Conservation (phyloP, 2,329 filamentous ascomycete genomes). For the Diplocarpon rosae region DNA sequence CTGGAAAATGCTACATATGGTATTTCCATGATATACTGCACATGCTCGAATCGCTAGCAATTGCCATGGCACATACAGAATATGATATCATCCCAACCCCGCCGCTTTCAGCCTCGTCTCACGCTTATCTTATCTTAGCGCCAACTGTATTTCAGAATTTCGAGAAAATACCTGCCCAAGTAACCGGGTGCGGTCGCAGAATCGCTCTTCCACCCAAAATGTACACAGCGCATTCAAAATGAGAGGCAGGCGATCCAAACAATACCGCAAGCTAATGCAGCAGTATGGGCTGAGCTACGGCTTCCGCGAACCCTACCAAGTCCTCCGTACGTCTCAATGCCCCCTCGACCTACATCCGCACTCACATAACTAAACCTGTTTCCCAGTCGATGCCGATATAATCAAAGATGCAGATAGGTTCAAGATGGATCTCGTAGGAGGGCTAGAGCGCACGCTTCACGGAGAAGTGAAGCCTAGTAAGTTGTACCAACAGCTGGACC, state of each 20-base stretch:
- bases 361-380: constrained; percentile 5
- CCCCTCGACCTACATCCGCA: no score
- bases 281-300: constrained; percentile 79
- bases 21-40: no score
- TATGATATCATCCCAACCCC: not conserved
- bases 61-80: no score
- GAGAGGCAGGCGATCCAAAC: constrained; percentile 59
- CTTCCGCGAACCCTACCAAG: constrained; percentile 91
- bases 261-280: constrained; percentile 86
- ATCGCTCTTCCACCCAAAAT: not conserved
- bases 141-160: not conserved
- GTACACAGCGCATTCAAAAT: constrained; percentile 33
- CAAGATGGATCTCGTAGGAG: constrained; percentile 78
- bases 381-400: constrained; percentile 69
- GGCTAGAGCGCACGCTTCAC: constrained; percentile 73
- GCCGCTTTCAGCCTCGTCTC: not conserved
- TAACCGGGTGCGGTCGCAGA: no score
- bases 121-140: constrained; percentile 2
- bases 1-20: no score
- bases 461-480: constrained; percentile 72
- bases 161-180: not conserved
- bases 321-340: constrained; percentile 46
- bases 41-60: no score
- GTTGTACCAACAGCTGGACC: not conserved
- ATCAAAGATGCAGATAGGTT: constrained; percentile 70